Evolutionary conservation across 148 eudicot genomes (phyloP), one percentile per base, ranked within the genome.

Genomic region (Fallopia convolvulus): DNA sequence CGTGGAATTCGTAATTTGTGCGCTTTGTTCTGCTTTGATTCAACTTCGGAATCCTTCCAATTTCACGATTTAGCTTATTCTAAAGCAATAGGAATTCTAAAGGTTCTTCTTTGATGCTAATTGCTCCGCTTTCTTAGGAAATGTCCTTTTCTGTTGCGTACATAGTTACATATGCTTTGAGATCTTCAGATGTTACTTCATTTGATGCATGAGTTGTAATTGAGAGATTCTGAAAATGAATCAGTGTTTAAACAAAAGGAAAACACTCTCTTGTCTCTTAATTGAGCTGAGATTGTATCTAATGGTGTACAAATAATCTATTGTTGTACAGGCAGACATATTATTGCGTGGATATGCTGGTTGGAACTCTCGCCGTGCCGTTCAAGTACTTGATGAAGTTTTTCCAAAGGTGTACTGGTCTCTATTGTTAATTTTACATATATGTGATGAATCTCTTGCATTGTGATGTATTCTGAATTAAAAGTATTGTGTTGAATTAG

Each of bases 361-460:
- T 39, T 95, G 99, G 99, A 95, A 92, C 78, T 92, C 99, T 61
- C 85, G 97, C 40, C 89, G 91, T 26, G 99, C 97, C 73, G 61
- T 95, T 79, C 75, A 88, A 77, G 87, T 92, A 75, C 88, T 95
- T 68, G 89, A 95, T 80, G 75, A 87, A 80, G 90, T 95, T 70
- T 95, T 95, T 74, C 99, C 99, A 46, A 89, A 91, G 97, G 99
- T 95, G 83, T 65, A 4, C 1, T 2, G 0, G 9, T 18, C 26
- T 46, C 21, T 42, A n/a, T 65, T 74, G 39, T 75, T 50, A 13
- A 18, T 10, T 32, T 8, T 39, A 49, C 48, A 26, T 20, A 21
- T 58, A 58, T 26, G 1, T 58, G 32, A 21, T 36, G 39, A 36
- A 52, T 52, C 56, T 52, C 56, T 17, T 14, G 18, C 56, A 52